phyloP scores from a whole-genome alignment of 441 rosid genomes.

The Gossypium davidsonii region DNA sequence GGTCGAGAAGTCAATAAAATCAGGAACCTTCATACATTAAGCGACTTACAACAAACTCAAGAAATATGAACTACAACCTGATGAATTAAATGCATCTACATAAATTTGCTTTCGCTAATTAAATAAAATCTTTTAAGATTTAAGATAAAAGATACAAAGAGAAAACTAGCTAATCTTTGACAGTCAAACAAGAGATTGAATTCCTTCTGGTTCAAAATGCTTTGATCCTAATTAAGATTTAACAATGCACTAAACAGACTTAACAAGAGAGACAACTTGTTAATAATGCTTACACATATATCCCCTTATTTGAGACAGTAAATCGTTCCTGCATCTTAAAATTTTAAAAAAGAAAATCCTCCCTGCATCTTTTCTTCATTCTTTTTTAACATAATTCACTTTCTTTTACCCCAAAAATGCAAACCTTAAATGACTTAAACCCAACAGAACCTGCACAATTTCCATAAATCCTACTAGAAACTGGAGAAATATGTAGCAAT shows the following conservation, averaged over 20 bases:
- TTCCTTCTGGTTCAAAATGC: neutral
- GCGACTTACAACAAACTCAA: neutral
- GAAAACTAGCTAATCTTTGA: slow-evolving; percentile 9
- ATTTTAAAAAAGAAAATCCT: too few relatives aligned
- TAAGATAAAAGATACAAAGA: slow-evolving; percentile 1
- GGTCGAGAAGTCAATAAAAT: neutral
- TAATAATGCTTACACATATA: neutral
- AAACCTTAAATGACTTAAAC: neutral
- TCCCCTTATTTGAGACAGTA: neutral
- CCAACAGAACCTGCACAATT: neutral
- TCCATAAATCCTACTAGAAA: slow-evolving; percentile 1
- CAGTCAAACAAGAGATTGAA: neutral
- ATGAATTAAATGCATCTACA: neutral
- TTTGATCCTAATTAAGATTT: neutral
- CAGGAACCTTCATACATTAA: neutral
- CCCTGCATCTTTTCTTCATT: neutral
- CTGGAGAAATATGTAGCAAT: neutral
- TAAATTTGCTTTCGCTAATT: neutral
- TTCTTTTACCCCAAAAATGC: neutral
- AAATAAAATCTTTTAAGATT: neutral
- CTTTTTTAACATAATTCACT: slow-evolving; percentile 1
- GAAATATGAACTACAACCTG: slow-evolving; percentile 2
- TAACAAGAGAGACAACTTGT: slow-evolving; percentile 1
- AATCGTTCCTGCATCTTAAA: neutral
- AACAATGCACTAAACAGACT: neutral